phyloP scores from a whole-genome alignment of 2,329 filamentous ascomycete species.

The Pyricularia grisea region DNA sequence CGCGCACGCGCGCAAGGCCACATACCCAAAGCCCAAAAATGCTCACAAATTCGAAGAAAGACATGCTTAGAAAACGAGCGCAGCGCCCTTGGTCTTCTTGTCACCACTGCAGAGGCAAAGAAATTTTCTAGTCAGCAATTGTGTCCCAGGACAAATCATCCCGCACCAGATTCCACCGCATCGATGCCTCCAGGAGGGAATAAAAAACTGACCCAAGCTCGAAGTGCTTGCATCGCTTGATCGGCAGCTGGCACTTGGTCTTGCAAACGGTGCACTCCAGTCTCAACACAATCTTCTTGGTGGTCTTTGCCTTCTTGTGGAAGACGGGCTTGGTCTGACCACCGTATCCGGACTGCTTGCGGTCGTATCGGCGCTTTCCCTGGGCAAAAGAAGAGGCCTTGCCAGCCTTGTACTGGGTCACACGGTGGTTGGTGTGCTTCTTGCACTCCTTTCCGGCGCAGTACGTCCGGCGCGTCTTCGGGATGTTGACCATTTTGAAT shows the following conservation, averaged over 20 bases:
- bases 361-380: slow-evolving; percentile 99
- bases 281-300: slow-evolving; percentile 99
- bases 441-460: slow-evolving; percentile 60
- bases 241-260: slow-evolving; percentile 92
- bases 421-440: slow-evolving; percentile 71
- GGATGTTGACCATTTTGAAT: slow-evolving; percentile 63
- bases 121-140: slow-evolving; percentile 2
- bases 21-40: slow-evolving; percentile 6
- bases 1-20: neutral
- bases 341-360: slow-evolving; percentile 99
- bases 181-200: neutral
- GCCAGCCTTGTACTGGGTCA: slow-evolving; percentile 66
- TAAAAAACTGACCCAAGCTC: slow-evolving; percentile 80
- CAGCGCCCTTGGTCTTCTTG: slow-evolving; percentile 99
- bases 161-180: neutral
- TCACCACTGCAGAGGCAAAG: slow-evolving; percentile 62
- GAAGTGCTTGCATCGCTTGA: slow-evolving; percentile 99
- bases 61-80: slow-evolving; percentile 87
- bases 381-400: slow-evolving; percentile 41
- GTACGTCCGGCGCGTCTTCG: slow-evolving; percentile 78
- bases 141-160: neutral
- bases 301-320: slow-evolving; percentile 99
- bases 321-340: slow-evolving; percentile 99
- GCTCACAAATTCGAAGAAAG: slow-evolving; percentile 4
- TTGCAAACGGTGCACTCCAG: slow-evolving; percentile 97